Conservation (phyloP, 2,329 filamentous ascomycete species). For the Fonsecaea monophora region DNA sequence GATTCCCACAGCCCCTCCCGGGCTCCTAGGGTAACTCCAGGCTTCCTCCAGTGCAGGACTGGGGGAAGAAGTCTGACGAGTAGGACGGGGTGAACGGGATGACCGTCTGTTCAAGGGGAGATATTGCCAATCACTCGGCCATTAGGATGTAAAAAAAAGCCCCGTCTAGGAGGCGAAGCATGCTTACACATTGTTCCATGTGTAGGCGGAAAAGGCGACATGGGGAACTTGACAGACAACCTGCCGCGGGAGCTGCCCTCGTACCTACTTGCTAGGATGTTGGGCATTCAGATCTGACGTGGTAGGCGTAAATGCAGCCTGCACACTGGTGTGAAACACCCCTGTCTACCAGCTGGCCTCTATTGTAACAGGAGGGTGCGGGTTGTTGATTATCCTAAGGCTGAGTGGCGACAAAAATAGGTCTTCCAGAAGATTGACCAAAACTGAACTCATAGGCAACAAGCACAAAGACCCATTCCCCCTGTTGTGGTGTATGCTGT, state of each 20-base stretch:
- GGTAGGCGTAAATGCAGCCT: slow-evolving; percentile 22
- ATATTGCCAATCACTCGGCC: neutral
- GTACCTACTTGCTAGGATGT: neutral
- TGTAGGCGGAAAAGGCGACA: neutral
- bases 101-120: neutral
- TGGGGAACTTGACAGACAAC: neutral
- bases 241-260: neutral
- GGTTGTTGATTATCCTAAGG: slow-evolving; percentile 8
- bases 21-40: neutral
- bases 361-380: slow-evolving; percentile 6
- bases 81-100: neutral
- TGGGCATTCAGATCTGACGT: slow-evolving; percentile 26
- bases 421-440: slow-evolving; percentile 17
- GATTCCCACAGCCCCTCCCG: neutral
- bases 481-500: neutral
- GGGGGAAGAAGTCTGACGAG: neutral
- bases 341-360: neutral
- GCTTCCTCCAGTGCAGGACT: neutral
- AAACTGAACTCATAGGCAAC: neutral
- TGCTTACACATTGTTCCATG: slow-evolving; percentile 19
- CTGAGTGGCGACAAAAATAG: slow-evolving; percentile 37
- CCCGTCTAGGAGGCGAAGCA: slow-evolving; percentile 13
- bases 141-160: neutral
- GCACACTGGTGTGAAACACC: slow-evolving; percentile 11
- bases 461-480: neutral